Percentiles rank a stretch among this genome's conserved stretches.
Conservation (phyloP, 805 yeast species). For the Blastobotrys attinorum region DNA sequence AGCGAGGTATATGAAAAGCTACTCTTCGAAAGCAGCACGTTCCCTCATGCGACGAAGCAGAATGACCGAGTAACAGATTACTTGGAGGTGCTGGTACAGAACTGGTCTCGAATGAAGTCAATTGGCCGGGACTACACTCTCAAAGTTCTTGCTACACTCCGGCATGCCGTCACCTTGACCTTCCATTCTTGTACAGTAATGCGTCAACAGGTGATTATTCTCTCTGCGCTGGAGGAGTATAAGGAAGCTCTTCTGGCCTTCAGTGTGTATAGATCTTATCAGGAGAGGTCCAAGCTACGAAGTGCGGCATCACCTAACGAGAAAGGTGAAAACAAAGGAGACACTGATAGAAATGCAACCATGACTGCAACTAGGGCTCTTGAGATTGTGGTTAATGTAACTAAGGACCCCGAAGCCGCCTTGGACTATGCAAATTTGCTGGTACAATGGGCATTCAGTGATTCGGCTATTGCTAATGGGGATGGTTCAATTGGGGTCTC, state of each 20-base stretch:
- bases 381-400: conserved; percentile 9
- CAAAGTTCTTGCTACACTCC: conserved; percentile 13
- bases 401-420: conserved; percentile 12
- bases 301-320: conserved; percentile 23
- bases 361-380: conserved; percentile 6
- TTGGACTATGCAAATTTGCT: conserved; percentile 16
- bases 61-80: conserved; percentile 18
- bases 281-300: conserved; percentile 21
- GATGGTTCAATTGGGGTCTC: neutral
- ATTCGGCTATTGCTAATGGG: neutral
- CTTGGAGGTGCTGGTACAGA: conserved; percentile 14
- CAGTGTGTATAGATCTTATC: conserved; percentile 24
- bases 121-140: conserved; percentile 11
- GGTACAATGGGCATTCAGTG: conserved; percentile 7
- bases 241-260: conserved; percentile 29
- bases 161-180: conserved; percentile 19
- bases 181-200: conserved; percentile 30
- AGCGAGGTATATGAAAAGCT: conserved; percentile 10
- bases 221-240: conserved; percentile 21
- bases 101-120: conserved; percentile 15
- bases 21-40: conserved; percentile 10
- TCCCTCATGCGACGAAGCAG: conserved; percentile 20
- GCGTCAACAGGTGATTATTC: conserved; percentile 24
- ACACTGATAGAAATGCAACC: neutral
- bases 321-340: conserved; percentile 15